Percentiles rank a stretch among this genome's conserved stretches.
Conservation (phyloP, 179 eudicot genomes). For the Sideroxylon spinosum region DNA sequence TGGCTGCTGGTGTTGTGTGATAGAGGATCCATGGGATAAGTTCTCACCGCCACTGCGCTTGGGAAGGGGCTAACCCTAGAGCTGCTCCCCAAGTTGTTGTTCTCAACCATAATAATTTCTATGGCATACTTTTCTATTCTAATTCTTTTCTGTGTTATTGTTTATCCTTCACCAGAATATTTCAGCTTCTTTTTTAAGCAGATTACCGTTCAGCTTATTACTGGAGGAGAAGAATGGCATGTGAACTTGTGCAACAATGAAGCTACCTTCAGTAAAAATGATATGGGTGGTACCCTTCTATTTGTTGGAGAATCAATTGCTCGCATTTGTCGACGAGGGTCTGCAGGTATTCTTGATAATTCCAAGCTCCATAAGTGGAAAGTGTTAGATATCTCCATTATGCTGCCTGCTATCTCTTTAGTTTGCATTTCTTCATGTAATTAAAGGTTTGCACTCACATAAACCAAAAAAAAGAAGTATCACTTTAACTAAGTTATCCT, state of each 20-base stretch:
- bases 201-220: slow-evolving; percentile 56
- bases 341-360: slow-evolving; percentile 52
- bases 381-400: neutral
- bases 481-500: neutral
- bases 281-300: slow-evolving; percentile 37
- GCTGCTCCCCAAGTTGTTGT: neutral
- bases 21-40: slow-evolving; percentile 1
- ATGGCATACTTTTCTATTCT: neutral
- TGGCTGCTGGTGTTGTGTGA: neutral
- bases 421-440: neutral
- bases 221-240: slow-evolving; percentile 62
- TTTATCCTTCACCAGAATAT: slow-evolving; percentile 39
- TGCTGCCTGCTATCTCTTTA: neutral
- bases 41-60: neutral
- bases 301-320: slow-evolving; percentile 74
- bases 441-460: neutral
- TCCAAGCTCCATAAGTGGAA: neutral
- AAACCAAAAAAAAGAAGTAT: too few species aligned
- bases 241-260: slow-evolving; percentile 24
- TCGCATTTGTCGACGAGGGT: slow-evolving; percentile 89
- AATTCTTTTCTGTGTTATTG: neutral
- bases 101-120: slow-evolving; percentile 2
- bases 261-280: slow-evolving; percentile 19
- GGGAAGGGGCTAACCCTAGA: neutral
- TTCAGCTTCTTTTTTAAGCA: slow-evolving; percentile 63